Percentiles rank a stretch among this genome's conserved stretches.
phyloP scores from a whole-genome alignment of 495 filamentous ascomycete species.

The Hyaloscypha finlandica region DNA sequence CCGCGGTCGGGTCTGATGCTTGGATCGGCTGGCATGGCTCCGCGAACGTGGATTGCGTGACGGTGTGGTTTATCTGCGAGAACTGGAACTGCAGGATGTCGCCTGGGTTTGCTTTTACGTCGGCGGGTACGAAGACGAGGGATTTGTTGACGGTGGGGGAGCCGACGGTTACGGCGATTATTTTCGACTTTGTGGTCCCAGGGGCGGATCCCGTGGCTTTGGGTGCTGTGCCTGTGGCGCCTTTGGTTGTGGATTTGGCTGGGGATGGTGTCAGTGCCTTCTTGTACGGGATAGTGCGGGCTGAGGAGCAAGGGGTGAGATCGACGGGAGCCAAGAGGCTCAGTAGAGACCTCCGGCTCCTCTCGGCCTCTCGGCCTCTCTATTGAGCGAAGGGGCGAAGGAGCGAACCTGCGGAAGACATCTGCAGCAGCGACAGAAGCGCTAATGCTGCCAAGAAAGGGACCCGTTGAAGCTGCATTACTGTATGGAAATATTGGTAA shows the following conservation, averaged over 20 bases:
- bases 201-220: not conserved
- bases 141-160: constrained; percentile 18
- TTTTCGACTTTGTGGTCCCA: not conserved
- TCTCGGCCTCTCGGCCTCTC: no score
- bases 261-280: not conserved
- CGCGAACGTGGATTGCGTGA: constrained; percentile 66
- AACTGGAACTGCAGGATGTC: constrained; percentile 72
- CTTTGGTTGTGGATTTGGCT: not conserved
- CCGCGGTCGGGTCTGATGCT: constrained; percentile 39
- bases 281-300: no score
- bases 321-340: no score
- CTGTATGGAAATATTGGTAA: not conserved
- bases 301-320: no score
- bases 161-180: constrained; percentile 19
- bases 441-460: constrained; percentile 3
- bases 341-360: no score
- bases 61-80: constrained; percentile 64
- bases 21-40: constrained; percentile 62
- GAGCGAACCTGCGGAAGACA: not conserved
- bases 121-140: constrained; percentile 39
- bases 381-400: no score
- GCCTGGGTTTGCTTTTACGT: constrained; percentile 53
- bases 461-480: not conserved
- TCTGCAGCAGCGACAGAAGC: not conserved
- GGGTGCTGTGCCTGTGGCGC: not conserved